Conservation (phyloP, 306 rosid genomes). For the Datisca glomerata region DNA sequence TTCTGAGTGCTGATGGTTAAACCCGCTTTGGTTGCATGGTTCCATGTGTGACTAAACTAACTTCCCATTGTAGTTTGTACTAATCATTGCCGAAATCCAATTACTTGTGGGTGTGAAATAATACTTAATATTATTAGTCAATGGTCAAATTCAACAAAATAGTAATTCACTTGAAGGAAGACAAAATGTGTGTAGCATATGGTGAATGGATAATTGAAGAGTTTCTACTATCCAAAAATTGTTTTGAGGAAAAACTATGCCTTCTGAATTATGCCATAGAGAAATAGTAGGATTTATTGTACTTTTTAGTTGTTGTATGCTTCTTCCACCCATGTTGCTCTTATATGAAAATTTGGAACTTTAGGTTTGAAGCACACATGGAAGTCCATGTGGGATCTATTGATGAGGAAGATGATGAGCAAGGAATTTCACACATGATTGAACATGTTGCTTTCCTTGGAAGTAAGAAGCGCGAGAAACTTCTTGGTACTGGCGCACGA, state of each 20-base stretch:
- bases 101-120: too few species aligned
- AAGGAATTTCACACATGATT: conserved; percentile 99
- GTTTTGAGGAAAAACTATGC: background rate
- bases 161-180: too few species aligned
- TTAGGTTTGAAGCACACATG: conserved; percentile 99
- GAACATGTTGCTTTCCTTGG: conserved; percentile 99
- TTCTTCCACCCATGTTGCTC: conserved; percentile 3
- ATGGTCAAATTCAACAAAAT: too few species aligned
- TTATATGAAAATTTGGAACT: conserved; percentile 10
- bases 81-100: too few species aligned
- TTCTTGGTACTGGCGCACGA: conserved; percentile 96
- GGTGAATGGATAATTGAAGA: too few species aligned
- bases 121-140: too few species aligned
- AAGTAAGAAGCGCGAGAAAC: conserved; percentile 98
- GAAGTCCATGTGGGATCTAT: conserved; percentile 96
- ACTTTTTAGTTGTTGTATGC: background rate
- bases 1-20: too few species aligned
- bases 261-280: background rate
- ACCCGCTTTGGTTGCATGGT: too few species aligned
- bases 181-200: too few species aligned
- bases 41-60: too few species aligned
- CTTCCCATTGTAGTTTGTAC: too few species aligned
- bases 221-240: background rate
- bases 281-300: background rate
- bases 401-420: conserved; percentile 93